Conservation (phyloP, 2,329 filamentous ascomycete species). For the Didymella arachidicola region DNA sequence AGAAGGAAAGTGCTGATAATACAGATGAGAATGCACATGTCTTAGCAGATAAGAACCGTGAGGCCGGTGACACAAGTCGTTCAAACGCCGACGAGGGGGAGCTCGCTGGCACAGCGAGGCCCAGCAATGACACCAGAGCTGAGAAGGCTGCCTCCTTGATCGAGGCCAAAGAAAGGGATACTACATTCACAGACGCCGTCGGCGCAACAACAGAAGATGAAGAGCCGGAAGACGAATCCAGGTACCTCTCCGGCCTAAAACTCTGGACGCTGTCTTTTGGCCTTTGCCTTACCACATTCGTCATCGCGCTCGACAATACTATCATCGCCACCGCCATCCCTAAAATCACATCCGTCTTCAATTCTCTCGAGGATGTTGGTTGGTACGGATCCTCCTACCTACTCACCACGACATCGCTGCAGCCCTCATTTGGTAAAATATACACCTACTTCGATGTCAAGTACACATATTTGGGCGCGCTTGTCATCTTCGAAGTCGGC, state of each 20-base stretch:
- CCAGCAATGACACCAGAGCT: neutral
- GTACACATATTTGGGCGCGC: constrained; percentile 58
- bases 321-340: constrained; percentile 53
- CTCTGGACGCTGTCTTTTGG: constrained; percentile 46
- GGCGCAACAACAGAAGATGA: constrained; percentile 22
- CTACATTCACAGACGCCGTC: constrained; percentile 2
- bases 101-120: neutral
- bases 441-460: constrained; percentile 67
- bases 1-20: neutral
- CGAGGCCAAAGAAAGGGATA: constrained; percentile 11
- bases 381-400: constrained; percentile 58
- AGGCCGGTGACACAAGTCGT: neutral
- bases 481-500: constrained; percentile 60
- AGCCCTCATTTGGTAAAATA: constrained; percentile 62
- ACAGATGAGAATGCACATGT: neutral
- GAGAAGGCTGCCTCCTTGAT: neutral
- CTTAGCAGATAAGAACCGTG: neutral
- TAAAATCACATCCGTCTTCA: constrained; percentile 52
- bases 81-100: neutral
- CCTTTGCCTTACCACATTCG: constrained; percentile 47
- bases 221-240: constrained; percentile 47
- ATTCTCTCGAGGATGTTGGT: constrained; percentile 52
- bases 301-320: constrained; percentile 52
- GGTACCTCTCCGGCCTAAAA: constrained; percentile 46
- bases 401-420: constrained; percentile 53